Base-by-base conservation (phyloP, 441 rosid species). In the Aleurites moluccanus region DNA sequence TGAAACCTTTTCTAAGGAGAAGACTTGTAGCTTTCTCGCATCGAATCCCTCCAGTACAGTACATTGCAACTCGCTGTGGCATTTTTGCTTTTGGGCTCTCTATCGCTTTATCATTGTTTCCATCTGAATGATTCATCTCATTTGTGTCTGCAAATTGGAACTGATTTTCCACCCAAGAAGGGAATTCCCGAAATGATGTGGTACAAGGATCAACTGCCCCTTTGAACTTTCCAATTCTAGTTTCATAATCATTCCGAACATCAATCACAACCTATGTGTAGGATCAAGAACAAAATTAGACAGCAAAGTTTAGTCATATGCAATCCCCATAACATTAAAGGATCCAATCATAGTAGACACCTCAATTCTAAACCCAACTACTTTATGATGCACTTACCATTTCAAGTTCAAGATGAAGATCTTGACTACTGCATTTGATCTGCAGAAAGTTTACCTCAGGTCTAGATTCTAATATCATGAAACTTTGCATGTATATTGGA, bases 11-110 rank as follows among this genome's bases (percentile, higher is more conserved):
- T 75, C 83, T 78, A 45, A 93, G 95, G 61, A 95, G 96, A 75
- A 86, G 88, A 84, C 99, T 95, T 38, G 97, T 84, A 78, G 99
- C 98, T 85, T 95, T 95, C 87, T 93, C 98, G 65, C 99, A 95
- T 20, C 98, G 85, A 70, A 95, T 95, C 75, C 99, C 99, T 76
- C 99, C 98, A 1, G 99, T 93, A 78, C 97, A 91, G 78, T 95
- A 90, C 97, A 93, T 95, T 45, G 99, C 98, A 74, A 93, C 88
- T 57, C 86, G 85, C 72, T 78, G 88, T 56, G 93, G 90, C 74
- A 62, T 56, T 79, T 85, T 84, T 18, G 71, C 64, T 28, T 86
- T 81, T 11, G 81, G 80, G 73, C 71, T 52, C 57, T 78, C 83
- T 40, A 10, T 73, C 73, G 80, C 83, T 73, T 76, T 64, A 38